A percentile compares a stretch with the other conserved stretches of the same genome.
Evolutionary conservation across 768 basidiomycete genomes (phyloP).

Genomic region (Agaricus blazei): DNA sequence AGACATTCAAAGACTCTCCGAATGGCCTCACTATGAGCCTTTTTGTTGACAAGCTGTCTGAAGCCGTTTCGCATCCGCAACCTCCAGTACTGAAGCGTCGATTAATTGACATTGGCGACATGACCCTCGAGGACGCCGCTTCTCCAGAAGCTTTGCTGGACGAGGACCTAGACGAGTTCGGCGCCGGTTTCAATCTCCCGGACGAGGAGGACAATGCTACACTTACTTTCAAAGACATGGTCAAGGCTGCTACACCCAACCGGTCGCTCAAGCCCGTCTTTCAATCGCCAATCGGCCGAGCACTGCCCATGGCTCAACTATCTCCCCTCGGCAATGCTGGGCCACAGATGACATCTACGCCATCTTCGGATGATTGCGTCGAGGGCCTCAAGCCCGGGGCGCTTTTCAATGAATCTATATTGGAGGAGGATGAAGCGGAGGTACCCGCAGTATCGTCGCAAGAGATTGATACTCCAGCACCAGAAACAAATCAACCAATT

Average conservation of each 20-base stretch:
- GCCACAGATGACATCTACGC: conserved; percentile 25
- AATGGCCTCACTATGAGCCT: conserved; percentile 23
- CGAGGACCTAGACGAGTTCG: conserved; percentile 23
- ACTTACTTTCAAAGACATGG: conserved; percentile 28
- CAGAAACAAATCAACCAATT: not conserved
- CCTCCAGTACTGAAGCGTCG: conserved; percentile 31
- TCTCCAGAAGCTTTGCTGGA: conserved; percentile 23
- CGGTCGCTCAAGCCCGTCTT: conserved; percentile 17
- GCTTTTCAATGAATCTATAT: not conserved
- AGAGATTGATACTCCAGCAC: not conserved
- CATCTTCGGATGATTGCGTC: not conserved
- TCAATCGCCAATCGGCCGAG: conserved; percentile 14
- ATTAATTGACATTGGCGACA: conserved; percentile 47
- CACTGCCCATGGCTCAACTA: conserved; percentile 26
- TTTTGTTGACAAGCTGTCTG: conserved; percentile 31
- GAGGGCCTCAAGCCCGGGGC: not conserved
- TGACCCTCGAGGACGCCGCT: conserved; percentile 34
- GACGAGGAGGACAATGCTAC: conserved; percentile 36
- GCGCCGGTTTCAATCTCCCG: conserved; percentile 11
- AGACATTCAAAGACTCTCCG: conserved; percentile 26
- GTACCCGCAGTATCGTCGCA: not conserved
- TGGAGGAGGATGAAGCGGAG: not conserved
- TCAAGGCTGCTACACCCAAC: conserved; percentile 29
- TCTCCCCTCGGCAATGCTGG: conserved; percentile 32
- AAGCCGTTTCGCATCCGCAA: conserved; percentile 16